A percentile compares a stretch with the other conserved stretches of the same genome.
Evolutionary conservation across 2,329 filamentous ascomycete genomes (phyloP).

Genomic region (Zymoseptoria brevis): DNA sequence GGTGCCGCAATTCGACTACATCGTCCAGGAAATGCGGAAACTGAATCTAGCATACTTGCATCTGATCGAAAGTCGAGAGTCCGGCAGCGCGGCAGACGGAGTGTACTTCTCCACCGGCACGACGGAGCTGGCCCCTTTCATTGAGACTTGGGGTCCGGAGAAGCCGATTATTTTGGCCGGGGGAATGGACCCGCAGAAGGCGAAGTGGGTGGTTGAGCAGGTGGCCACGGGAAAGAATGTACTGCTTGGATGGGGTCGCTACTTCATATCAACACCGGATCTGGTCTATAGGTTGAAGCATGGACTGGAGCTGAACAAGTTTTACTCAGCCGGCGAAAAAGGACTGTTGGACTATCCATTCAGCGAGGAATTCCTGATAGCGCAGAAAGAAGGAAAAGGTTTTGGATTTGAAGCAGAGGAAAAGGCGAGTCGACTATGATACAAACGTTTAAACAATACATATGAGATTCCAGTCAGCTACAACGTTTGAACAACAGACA

Average conservation of each 20-base stretch:
- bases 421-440: not conserved
- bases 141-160: slow-evolving; percentile 19
- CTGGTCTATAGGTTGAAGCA: slow-evolving; percentile 39
- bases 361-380: slow-evolving; percentile 26
- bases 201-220: slow-evolving; percentile 30
- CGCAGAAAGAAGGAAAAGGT: not conserved
- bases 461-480: too few species aligned
- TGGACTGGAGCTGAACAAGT: slow-evolving; percentile 37
- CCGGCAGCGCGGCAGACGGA: slow-evolving; percentile 30
- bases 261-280: slow-evolving; percentile 45
- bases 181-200: slow-evolving; percentile 35
- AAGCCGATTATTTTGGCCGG: slow-evolving; percentile 35
- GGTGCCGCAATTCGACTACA: slow-evolving; percentile 50
- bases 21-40: slow-evolving; percentile 43
- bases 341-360: slow-evolving; percentile 40
- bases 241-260: slow-evolving; percentile 42
- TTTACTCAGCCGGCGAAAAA: slow-evolving; percentile 36
- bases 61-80: slow-evolving; percentile 10
- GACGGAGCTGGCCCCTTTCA: slow-evolving; percentile 14
- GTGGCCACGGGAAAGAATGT: slow-evolving; percentile 39
- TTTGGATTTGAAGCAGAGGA: not conserved
- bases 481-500: too few species aligned
- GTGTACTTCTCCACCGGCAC: slow-evolving; percentile 15
- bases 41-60: slow-evolving; percentile 51
- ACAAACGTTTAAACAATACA: too few species aligned